Conservation (phyloP, 306 rosid species). For the Sechiopsis laciniata region DNA sequence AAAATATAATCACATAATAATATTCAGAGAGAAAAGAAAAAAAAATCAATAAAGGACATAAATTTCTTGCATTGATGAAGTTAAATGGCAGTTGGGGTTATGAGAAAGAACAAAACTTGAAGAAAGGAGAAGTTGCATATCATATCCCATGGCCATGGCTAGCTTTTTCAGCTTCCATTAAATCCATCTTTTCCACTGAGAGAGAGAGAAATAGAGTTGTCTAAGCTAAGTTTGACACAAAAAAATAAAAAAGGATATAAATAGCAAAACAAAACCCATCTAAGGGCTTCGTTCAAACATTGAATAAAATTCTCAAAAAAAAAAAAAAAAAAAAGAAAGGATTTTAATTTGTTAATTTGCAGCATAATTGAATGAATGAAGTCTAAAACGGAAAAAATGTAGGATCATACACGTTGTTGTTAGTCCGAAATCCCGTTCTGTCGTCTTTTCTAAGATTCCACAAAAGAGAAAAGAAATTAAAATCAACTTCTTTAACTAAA, state of each 20-base stretch:
- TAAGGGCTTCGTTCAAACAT: too few species aligned
- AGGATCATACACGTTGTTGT: conserved; percentile 16
- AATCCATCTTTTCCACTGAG: too few species aligned
- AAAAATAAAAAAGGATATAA: too few species aligned
- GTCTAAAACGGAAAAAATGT: conserved; percentile 7
- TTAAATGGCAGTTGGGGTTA: background rate
- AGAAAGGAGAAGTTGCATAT: background rate
- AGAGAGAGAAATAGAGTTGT: too few species aligned
- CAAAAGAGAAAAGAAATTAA: background rate
- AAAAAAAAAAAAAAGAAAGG: background rate
- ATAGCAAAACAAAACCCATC: too few species aligned
- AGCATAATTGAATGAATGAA: background rate
- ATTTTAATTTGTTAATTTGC: background rate
- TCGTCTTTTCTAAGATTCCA: conserved; percentile 11
- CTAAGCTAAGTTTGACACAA: too few species aligned
- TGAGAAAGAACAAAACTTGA: conserved; percentile 3
- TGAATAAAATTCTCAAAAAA: too few species aligned
- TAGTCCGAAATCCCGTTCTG: conserved; percentile 19
- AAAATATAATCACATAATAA: background rate
- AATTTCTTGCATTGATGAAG: background rate
- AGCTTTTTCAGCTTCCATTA: too few species aligned
- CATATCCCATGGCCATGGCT: background rate
- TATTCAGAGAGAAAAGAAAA: background rate
- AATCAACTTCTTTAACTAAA: background rate
- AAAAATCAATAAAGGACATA: background rate